Evolutionary conservation across 495 filamentous ascomycete species (phyloP).

Genomic region (Aspergillus campestris): DNA sequence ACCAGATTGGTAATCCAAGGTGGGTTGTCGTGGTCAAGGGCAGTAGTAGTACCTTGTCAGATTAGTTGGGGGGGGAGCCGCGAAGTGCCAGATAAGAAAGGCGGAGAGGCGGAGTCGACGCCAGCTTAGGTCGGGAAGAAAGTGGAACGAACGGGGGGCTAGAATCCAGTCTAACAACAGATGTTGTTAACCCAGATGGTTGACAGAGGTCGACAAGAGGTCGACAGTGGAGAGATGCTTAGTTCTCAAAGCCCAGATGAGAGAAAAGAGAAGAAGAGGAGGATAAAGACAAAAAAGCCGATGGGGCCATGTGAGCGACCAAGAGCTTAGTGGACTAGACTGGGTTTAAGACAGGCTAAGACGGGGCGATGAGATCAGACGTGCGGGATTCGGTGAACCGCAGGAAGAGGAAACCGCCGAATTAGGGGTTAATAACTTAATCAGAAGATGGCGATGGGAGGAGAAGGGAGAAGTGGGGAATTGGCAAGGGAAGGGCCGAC

Average conservation of each 20-base stretch:
- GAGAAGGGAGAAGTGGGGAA: slow-evolving; percentile 2
- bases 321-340: not conserved
- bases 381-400: slow-evolving; percentile 11
- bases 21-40: slow-evolving; percentile 1
- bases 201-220: not conserved
- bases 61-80: slow-evolving; percentile 5
- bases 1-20: slow-evolving; percentile 4
- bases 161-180: not conserved
- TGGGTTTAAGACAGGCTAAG: slow-evolving; percentile 4
- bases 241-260: not conserved
- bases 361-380: slow-evolving; percentile 21
- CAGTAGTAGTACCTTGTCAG: not conserved
- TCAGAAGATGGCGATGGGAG: not conserved
- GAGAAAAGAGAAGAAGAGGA: not conserved
- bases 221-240: not conserved
- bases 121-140: slow-evolving; percentile 5
- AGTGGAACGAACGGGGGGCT: slow-evolving; percentile 4
- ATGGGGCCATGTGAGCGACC: slow-evolving; percentile 23
- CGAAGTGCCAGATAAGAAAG: slow-evolving; percentile 11
- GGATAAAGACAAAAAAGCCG: slow-evolving; percentile 4
- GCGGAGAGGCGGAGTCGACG: slow-evolving; percentile 10
- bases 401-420: slow-evolving; percentile 6
- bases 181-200: not conserved
- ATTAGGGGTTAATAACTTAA: no score
- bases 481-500: no score